Evolutionary conservation across 2,329 filamentous ascomycete species (phyloP).

Genomic region (Arthrobotrys entomopaga): DNA sequence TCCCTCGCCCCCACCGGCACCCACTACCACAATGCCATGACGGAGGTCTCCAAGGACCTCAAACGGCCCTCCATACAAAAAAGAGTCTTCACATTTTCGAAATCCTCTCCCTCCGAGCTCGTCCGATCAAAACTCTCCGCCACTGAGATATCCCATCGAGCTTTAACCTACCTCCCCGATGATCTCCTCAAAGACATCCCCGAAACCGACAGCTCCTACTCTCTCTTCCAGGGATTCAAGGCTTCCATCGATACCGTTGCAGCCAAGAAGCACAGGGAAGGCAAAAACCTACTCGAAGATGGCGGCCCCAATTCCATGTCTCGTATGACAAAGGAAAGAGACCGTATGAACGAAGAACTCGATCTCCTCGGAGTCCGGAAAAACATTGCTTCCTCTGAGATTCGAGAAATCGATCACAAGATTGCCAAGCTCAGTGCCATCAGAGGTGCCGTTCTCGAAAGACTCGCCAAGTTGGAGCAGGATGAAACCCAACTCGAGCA

Average conservation of each 20-base stretch:
- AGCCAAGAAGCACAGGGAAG: conserved; percentile 65
- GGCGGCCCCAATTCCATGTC: conserved; percentile 66
- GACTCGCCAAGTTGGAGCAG: conserved; percentile 84
- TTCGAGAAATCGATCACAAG: conserved; percentile 95
- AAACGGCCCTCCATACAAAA: conserved; percentile 84
- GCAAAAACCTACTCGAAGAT: conserved; percentile 56
- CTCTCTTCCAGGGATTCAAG: conserved; percentile 95
- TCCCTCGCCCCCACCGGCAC: conserved; percentile 65
- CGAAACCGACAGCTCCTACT: conserved; percentile 85
- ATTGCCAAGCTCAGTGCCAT: conserved; percentile 92
- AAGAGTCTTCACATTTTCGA: conserved; percentile 88
- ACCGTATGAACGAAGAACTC: conserved; percentile 81
- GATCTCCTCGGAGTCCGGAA: conserved; percentile 93
- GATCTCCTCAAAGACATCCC: conserved; percentile 90
- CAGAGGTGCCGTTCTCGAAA: conserved; percentile 88
- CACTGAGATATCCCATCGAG: conserved; percentile 91
- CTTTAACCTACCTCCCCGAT: conserved; percentile 86
- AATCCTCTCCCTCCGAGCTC: conserved; percentile 90
- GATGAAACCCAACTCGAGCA: conserved; percentile 91
- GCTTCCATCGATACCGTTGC: conserved; percentile 78
- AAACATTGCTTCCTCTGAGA: conserved; percentile 97
- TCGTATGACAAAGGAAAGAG: conserved; percentile 81
- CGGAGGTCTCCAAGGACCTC: conserved; percentile 87
- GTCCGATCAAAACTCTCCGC: conserved; percentile 91
- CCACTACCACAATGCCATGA: conserved; percentile 88